These are phyloP conservation scores for Glonium stellatum DNA, from an alignment of 495 filamentous ascomycete genomes.

Conservation along the genomic window DNA sequence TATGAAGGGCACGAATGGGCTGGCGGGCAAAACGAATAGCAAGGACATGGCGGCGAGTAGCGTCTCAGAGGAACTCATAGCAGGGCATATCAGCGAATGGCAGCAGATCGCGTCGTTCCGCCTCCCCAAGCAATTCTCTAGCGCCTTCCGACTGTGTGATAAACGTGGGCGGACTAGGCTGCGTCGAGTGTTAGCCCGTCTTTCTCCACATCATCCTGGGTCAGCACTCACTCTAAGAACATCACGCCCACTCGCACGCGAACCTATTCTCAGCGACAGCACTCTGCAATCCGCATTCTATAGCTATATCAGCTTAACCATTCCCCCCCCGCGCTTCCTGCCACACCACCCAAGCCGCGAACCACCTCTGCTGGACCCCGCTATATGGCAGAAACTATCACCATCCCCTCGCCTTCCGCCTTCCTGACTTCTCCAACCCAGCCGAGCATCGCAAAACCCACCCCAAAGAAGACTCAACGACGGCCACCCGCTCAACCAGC, in stretches of 20 bases:
- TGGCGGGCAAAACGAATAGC: not conserved
- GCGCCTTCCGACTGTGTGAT: too few relatives aligned
- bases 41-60: not conserved
- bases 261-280: too few relatives aligned
- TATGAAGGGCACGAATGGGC: too few relatives aligned
- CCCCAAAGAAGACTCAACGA: conserved; percentile 32
- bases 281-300: not conserved
- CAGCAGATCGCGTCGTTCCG: too few relatives aligned
- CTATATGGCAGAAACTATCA: conserved; percentile 49
- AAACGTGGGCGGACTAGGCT: too few relatives aligned
- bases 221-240: too few relatives aligned
- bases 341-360: not conserved
- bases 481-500: conserved; percentile 32
- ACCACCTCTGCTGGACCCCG: not conserved
- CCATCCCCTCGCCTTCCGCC: conserved; percentile 57
- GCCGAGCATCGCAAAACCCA: conserved; percentile 5
- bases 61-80: too few relatives aligned
- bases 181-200: too few relatives aligned
- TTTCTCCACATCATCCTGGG: too few relatives aligned
- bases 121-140: too few relatives aligned
- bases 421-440: conserved; percentile 44
- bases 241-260: too few relatives aligned
- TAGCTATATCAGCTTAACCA: not conserved
- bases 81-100: too few relatives aligned
- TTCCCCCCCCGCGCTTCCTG: not conserved